These are phyloP conservation scores for Neospora caninum DNA, from an alignment of 169 alveolate species.

Conservation along the genomic window DNA sequence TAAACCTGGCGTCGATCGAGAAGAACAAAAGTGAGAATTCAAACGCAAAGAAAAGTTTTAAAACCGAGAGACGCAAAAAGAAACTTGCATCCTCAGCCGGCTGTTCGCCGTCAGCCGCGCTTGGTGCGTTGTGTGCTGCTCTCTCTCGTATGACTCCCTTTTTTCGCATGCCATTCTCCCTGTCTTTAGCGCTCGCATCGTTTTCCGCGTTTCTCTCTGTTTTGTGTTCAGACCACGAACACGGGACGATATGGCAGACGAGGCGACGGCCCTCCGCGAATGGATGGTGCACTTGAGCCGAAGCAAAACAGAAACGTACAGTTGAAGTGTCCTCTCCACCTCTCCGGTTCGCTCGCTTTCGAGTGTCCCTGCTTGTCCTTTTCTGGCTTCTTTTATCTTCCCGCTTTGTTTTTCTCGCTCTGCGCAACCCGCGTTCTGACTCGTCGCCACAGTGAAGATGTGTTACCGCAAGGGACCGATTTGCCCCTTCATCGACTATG, in stretches of 20 bases:
- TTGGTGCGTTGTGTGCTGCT: too few relatives aligned
- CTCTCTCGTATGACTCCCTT: too few relatives aligned
- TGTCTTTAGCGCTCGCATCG: not conserved
- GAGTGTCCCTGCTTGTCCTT: too few relatives aligned
- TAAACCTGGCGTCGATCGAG: conserved; percentile 7
- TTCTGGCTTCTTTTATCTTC: too few relatives aligned
- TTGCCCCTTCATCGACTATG: too few relatives aligned
- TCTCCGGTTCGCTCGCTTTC: too few relatives aligned
- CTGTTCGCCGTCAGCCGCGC: too few relatives aligned
- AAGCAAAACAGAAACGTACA: not conserved
- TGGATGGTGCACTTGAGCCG: not conserved
- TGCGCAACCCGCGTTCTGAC: not conserved
- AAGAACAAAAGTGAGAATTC: not conserved
- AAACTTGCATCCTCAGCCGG: too few relatives aligned
- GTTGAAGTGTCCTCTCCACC: not conserved
- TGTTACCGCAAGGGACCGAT: not conserved
- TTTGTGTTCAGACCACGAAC: not conserved
- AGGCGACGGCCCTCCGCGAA: conserved; percentile 31
- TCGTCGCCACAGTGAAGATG: not conserved
- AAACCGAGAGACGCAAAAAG: too few relatives aligned
- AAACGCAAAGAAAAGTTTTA: not conserved
- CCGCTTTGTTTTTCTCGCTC: too few relatives aligned
- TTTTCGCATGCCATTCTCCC: not conserved
- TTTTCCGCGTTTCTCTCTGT: not conserved
- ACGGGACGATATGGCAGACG: conserved; percentile 21